A percentile compares a stretch with the other conserved stretches of the same genome.
These are phyloP conservation scores for Cyanodermella asteris DNA, from an alignment of 2,329 filamentous ascomycete species.

Conservation along the genomic window DNA sequence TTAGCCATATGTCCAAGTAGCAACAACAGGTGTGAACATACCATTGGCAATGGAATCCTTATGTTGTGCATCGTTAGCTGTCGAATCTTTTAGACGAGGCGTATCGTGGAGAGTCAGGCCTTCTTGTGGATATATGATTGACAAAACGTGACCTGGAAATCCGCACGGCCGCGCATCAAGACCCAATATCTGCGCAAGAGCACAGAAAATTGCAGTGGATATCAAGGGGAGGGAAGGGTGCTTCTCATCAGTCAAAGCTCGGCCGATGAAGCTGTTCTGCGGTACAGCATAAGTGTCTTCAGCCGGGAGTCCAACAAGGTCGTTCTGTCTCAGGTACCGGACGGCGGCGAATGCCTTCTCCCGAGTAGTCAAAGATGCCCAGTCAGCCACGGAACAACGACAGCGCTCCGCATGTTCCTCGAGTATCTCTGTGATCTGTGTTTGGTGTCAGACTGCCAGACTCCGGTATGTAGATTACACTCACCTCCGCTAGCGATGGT, in stretches of 20 bases:
- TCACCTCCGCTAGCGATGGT: slow-evolving; percentile 53
- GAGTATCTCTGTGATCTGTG: slow-evolving; percentile 39
- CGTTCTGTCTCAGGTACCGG: slow-evolving; percentile 43
- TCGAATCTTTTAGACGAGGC: too few relatives aligned
- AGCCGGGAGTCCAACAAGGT: slow-evolving; percentile 50
- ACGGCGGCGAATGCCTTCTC: slow-evolving; percentile 46
- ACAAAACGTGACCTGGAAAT: slow-evolving; percentile 70
- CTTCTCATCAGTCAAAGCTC: slow-evolving; percentile 48
- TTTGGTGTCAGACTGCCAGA: too few relatives aligned
- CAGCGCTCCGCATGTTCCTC: slow-evolving; percentile 41
- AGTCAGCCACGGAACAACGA: too few relatives aligned
- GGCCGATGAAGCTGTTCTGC: slow-evolving; percentile 70
- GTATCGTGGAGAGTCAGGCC: slow-evolving; percentile 40
- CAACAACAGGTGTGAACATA: too few relatives aligned
- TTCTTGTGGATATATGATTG: slow-evolving; percentile 43
- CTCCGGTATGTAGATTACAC: slow-evolving; percentile 11
- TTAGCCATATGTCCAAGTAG: too few relatives aligned
- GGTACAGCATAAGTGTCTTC: slow-evolving; percentile 52
- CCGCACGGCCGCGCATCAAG: slow-evolving; percentile 59
- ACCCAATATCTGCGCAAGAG: slow-evolving; percentile 50
- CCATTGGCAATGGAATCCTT: too few relatives aligned
- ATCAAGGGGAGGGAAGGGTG: slow-evolving; percentile 74
- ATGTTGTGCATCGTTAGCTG: too few relatives aligned
- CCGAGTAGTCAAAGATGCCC: too few relatives aligned
- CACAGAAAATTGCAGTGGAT: slow-evolving; percentile 69